Evolutionary conservation across 495 filamentous ascomycete species (phyloP).

Genomic region (Neurospora sp.): DNA sequence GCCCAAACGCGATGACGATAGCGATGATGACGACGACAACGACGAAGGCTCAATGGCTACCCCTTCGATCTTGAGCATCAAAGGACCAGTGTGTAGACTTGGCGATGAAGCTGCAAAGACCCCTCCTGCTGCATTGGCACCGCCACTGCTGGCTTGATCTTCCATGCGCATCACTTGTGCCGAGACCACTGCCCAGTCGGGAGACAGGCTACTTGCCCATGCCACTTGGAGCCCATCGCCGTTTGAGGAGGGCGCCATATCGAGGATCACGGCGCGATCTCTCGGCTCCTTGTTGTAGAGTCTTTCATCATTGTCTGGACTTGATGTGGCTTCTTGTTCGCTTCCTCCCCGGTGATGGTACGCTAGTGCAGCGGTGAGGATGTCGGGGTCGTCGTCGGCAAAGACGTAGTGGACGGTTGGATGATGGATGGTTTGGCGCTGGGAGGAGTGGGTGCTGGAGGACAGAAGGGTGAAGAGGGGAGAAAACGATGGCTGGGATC

Average conservation of each 20-base stretch:
- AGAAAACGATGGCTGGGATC: constrained; percentile 37
- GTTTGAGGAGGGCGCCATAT: constrained; percentile 41
- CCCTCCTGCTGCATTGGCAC: constrained; percentile 15
- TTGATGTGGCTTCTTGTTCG: constrained; percentile 8
- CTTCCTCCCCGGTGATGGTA: constrained; percentile 21
- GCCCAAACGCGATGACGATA: not conserved
- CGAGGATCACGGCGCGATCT: constrained; percentile 48
- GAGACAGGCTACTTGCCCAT: constrained; percentile 35
- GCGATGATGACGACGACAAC: not conserved
- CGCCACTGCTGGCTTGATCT: constrained; percentile 11
- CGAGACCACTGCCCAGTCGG: constrained; percentile 36
- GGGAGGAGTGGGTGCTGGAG: constrained; percentile 25
- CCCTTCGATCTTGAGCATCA: constrained; percentile 65
- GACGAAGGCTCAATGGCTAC: constrained; percentile 24
- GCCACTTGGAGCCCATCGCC: constrained; percentile 32
- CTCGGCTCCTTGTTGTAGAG: constrained; percentile 6
- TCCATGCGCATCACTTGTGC: constrained; percentile 33
- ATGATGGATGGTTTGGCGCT: constrained; percentile 44
- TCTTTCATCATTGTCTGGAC: not conserved
- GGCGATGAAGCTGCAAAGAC: not conserved
- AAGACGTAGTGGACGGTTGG: constrained; percentile 89
- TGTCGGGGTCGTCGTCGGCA: constrained; percentile 61
- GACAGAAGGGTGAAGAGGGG: constrained; percentile 59
- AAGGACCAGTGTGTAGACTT: constrained; percentile 9
- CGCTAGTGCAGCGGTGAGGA: constrained; percentile 44